Evolutionary conservation across 2,329 filamentous ascomycete species (phyloP), one percentile per base, ranked within the genome.

Genomic region (Didymella sp.): DNA sequence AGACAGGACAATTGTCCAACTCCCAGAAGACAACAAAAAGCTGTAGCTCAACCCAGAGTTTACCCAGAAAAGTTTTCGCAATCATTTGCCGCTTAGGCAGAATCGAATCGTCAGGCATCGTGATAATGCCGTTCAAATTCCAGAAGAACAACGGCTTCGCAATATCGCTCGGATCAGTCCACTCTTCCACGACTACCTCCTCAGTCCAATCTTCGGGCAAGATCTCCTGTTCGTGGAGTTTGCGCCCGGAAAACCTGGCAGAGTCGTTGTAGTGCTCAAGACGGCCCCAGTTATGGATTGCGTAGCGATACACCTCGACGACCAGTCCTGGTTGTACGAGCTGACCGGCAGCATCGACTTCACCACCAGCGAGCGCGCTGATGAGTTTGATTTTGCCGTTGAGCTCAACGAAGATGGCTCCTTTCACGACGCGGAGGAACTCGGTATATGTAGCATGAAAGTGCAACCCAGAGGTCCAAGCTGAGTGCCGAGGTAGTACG

Each of bases 401-500:
- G 0, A 73, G 58, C 1, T 56, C 40, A 1, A 73, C 63, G 22
- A 62, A 65, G 2, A 79, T 74, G 6, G 68, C 68, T 12, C 79
- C 80, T 35, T 68, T 70, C 25, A 81, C 17, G 7, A 83, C 73
- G 17, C 69, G 76, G 8, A 84, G 70, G 61, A 78, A 80, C 60
- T 83, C 81, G 3, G 74, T 77, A 60, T 83, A 80, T 2, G 61
- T 63, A 51, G 78, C 76, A 59, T 84, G 82, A 77, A 80, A 84
- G 63, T 84, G 82, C 9, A 80, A 71, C 1, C 79, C 80, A 37
- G 78, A 81, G 8, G 78, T 77, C 81, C 82, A 84, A 3, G 69
- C 71, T 1, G 81, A 83, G 8, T 66, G 58, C 0, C 59, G 49
- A 0, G 80, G 81, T 0, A 83, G 73, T 1, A 75, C 77, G 48